Evolutionary conservation across 805 yeast genomes (phyloP), one percentile per base, ranked within the genome.

Genomic region (Yarrowia porcina): DNA sequence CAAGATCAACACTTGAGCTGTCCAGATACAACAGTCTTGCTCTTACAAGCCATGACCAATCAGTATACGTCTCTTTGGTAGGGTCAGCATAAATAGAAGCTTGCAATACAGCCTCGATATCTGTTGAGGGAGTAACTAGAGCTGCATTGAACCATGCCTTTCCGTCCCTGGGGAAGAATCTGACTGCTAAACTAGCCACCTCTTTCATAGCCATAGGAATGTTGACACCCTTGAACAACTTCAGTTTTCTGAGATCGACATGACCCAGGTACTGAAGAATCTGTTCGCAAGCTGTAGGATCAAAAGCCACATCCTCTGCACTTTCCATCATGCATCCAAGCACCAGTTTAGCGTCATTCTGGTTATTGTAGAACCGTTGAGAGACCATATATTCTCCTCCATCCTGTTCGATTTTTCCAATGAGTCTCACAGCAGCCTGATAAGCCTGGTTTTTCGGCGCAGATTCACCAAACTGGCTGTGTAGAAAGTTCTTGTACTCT

Each of bases 321-420:
- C 36, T 32, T 20, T 56, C 61, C 49, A 56, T 27, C 61, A 56
- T 39, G 30, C 36, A 28, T 15, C 61, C 61, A 0, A 56, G 49
- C 4, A 56, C 49, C 23, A 56, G 12, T 13, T 41, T 39, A 15
- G 61, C 61, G 30, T 39, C 47, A 11, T 39, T 41, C 17, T 56
- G 61, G 50, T 56, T 56, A 17, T 56, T 56, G 30, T 30, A 21
- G 49, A 56, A 56, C 18, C 61, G 36, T 15, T 56, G 59, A 9
- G 59, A 52, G 2, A 52, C 44, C 8, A 52, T 52, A 4, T 52
- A 36, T 25, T 33, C 59, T 25, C 59, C 59, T 23, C 59, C 44
- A 25, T 52, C 59, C 32, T 52, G 59, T 7, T 52, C 59, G 12
- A 52, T 52, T 25, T 52, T 52, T 8, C 27, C 28, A 7, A 36